Evolutionary conservation across 2,329 filamentous ascomycete species (phyloP).

Genomic region (Aspergillus novofumigatus): DNA sequence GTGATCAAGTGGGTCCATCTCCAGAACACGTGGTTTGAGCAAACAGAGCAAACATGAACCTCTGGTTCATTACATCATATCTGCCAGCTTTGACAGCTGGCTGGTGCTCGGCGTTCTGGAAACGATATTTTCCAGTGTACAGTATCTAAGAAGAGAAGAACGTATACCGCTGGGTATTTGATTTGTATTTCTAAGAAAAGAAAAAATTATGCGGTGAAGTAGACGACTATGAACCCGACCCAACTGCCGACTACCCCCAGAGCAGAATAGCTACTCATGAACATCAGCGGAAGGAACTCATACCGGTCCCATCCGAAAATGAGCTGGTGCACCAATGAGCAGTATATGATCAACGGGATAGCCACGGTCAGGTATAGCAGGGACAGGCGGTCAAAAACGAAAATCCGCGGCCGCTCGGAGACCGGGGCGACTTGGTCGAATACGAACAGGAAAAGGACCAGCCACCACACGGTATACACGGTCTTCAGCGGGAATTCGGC

Average conservation of each 20-base stretch:
- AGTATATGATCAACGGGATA: slow-evolving; percentile 85
- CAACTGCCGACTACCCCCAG: slow-evolving; percentile 94
- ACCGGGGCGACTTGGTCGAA: slow-evolving; percentile 88
- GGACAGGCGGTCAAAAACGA: slow-evolving; percentile 86
- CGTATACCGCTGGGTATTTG: neutral
- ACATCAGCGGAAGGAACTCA: slow-evolving; percentile 94
- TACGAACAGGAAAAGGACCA: slow-evolving; percentile 75
- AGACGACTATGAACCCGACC: slow-evolving; percentile 90
- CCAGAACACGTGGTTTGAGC: slow-evolving; percentile 15
- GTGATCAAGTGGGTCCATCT: slow-evolving; percentile 16
- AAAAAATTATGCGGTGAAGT: slow-evolving; percentile 55
- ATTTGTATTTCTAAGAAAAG: neutral
- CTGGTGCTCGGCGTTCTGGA: neutral
- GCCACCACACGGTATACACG: slow-evolving; percentile 87
- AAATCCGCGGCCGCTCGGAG: slow-evolving; percentile 72
- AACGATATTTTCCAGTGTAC: neutral
- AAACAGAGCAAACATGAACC: slow-evolving; percentile 14
- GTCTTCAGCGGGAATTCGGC: slow-evolving; percentile 94
- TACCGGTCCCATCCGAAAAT: slow-evolving; percentile 69
- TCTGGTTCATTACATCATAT: slow-evolving; percentile 15
- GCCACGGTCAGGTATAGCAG: slow-evolving; percentile 84
- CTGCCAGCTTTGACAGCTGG: neutral
- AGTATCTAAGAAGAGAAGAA: neutral
- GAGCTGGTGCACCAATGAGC: slow-evolving; percentile 76
- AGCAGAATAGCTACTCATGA: slow-evolving; percentile 90